These are phyloP conservation scores for Botrytis aclada DNA, from an alignment of 2,329 filamentous ascomycete genomes.

Conservation along the genomic window DNA sequence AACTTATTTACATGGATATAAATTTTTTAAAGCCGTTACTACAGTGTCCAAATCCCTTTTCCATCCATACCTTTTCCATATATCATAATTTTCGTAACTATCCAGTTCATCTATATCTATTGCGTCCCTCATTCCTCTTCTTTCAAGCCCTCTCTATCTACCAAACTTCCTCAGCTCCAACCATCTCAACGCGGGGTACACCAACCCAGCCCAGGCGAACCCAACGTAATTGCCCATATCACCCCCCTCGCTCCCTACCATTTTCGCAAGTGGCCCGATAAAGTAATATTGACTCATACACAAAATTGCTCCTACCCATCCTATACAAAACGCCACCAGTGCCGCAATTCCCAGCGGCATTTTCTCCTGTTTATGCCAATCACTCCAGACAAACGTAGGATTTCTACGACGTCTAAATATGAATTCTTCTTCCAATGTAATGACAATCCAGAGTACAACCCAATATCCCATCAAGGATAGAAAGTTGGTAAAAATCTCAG, in stretches of 20 bases:
- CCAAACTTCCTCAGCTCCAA: slow-evolving; percentile 38
- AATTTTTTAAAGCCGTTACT: not conserved
- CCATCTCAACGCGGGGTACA: slow-evolving; percentile 47
- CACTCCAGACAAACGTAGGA: slow-evolving; percentile 54
- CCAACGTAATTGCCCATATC: slow-evolving; percentile 45
- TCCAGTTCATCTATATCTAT: not conserved
- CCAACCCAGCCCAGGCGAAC: slow-evolving; percentile 55
- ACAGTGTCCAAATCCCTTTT: not conserved
- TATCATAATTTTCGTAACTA: not conserved
- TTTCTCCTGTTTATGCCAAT: slow-evolving; percentile 57
- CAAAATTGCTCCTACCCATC: slow-evolving; percentile 62
- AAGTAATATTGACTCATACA: slow-evolving; percentile 71
- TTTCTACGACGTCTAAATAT: slow-evolving; percentile 51
- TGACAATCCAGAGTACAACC: slow-evolving; percentile 63
- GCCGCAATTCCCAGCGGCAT: slow-evolving; percentile 62
- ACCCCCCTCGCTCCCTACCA: slow-evolving; percentile 47
- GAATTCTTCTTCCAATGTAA: slow-evolving; percentile 59
- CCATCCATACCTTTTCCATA: not conserved
- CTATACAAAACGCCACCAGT: slow-evolving; percentile 57
- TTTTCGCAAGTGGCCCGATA: slow-evolving; percentile 55
- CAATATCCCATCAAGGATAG: slow-evolving; percentile 70
- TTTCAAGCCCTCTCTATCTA: slow-evolving; percentile 24
- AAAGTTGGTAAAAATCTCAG: slow-evolving; percentile 66
- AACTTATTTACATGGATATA: not conserved
- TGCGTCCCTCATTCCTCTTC: not conserved